Conservation (phyloP, 495 filamentous ascomycete genomes). For the Halenospora varia region DNA sequence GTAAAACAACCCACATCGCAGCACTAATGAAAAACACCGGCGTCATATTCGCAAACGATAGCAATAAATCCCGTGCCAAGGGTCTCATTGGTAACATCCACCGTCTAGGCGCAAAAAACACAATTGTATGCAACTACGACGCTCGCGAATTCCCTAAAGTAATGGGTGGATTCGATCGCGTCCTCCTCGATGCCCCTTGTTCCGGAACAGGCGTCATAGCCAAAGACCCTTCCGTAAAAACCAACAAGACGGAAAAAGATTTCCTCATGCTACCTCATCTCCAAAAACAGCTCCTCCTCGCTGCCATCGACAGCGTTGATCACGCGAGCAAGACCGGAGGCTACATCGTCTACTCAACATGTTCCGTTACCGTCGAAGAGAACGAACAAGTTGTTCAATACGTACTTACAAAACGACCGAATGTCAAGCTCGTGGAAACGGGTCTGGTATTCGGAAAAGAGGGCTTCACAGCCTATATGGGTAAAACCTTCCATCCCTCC, state of each 20-base stretch:
- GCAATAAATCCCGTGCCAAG: slow-evolving; percentile 86
- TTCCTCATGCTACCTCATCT: slow-evolving; percentile 88
- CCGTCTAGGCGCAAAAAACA: slow-evolving; percentile 89
- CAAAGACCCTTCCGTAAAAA: slow-evolving; percentile 94
- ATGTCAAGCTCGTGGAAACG: slow-evolving; percentile 89
- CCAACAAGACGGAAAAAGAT: slow-evolving; percentile 91
- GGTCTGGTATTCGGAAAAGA: slow-evolving; percentile 89
- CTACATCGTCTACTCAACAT: slow-evolving; percentile 93
- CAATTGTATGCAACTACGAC: slow-evolving; percentile 91
- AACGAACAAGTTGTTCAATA: slow-evolving; percentile 95
- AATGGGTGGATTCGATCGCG: slow-evolving; percentile 89
- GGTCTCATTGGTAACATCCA: slow-evolving; percentile 98
- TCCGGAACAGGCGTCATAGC: slow-evolving; percentile 87
- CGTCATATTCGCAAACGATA: slow-evolving; percentile 93
- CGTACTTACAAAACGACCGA: slow-evolving; percentile 82
- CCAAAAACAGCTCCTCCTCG: slow-evolving; percentile 88
- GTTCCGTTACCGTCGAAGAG: slow-evolving; percentile 85
- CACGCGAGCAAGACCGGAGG: slow-evolving; percentile 82
- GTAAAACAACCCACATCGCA: slow-evolving; percentile 95
- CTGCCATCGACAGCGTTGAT: slow-evolving; percentile 92
- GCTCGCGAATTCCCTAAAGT: slow-evolving; percentile 88
- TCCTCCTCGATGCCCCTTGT: slow-evolving; percentile 77
- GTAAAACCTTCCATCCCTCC: slow-evolving; percentile 81
- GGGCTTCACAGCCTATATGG: slow-evolving; percentile 81
- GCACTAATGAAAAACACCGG: slow-evolving; percentile 99